Evolutionary conservation across 2,329 filamentous ascomycete species (phyloP).

Genomic region (Tolypocladium cylindrosporum): DNA sequence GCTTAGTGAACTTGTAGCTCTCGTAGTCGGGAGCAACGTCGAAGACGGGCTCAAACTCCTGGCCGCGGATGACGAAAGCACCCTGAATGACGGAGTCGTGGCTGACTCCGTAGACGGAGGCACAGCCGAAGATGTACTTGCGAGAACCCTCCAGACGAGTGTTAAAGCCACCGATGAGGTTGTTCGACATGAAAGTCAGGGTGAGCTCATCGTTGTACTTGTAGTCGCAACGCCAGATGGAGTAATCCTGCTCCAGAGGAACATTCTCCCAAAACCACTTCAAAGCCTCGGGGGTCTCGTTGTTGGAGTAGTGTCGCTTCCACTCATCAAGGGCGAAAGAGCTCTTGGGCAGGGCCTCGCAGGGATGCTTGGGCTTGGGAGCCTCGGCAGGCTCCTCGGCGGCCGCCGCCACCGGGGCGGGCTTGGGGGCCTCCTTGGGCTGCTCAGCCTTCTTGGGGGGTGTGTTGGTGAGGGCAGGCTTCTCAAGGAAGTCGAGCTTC

Average conservation of each 20-base stretch:
- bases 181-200: slow-evolving; percentile 96
- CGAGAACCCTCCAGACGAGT: slow-evolving; percentile 91
- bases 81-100: slow-evolving; percentile 87
- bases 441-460: slow-evolving; percentile 71
- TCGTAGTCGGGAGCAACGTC: slow-evolving; percentile 96
- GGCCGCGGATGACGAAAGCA: slow-evolving; percentile 89
- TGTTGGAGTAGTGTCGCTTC: slow-evolving; percentile 99
- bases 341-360: slow-evolving; percentile 72
- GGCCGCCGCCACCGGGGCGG: slow-evolving; percentile 18
- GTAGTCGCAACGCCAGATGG: slow-evolving; percentile 88
- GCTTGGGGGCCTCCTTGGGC: slow-evolving; percentile 61
- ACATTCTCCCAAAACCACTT: slow-evolving; percentile 98
- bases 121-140: slow-evolving; percentile 93
- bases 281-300: slow-evolving; percentile 73
- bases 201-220: slow-evolving; percentile 99
- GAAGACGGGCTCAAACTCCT: slow-evolving; percentile 78
- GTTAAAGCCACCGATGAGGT: slow-evolving; percentile 98
- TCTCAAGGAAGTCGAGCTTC: slow-evolving; percentile 71
- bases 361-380: slow-evolving; percentile 94
- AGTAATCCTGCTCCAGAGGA: slow-evolving; percentile 90
- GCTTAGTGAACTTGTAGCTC: slow-evolving; percentile 94
- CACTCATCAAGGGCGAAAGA: slow-evolving; percentile 85
- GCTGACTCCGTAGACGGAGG: slow-evolving; percentile 79
- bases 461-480: slow-evolving; percentile 61
- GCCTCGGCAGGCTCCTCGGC: slow-evolving; percentile 37